phyloP scores from a whole-genome alignment of 441 rosid species.

The Breynia disticha region DNA sequence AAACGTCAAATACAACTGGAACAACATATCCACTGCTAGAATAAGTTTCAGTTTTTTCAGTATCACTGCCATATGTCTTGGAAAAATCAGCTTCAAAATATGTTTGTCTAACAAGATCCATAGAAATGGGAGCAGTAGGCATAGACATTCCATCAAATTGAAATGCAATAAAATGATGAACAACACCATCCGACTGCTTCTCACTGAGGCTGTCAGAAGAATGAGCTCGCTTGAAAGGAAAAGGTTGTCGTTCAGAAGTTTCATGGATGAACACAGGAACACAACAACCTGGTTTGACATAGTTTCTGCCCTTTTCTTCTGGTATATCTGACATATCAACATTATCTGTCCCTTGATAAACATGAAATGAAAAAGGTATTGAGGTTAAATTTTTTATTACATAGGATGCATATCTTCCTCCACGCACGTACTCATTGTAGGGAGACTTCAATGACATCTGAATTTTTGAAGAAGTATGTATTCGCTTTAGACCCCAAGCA shows the following conservation, averaged over 20 bases:
- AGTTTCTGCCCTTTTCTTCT: slow-evolving; percentile 37
- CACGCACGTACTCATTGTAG: slow-evolving; percentile 30
- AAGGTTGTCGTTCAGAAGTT: slow-evolving; percentile 50
- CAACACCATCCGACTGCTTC: slow-evolving; percentile 50
- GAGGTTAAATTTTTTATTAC: slow-evolving; percentile 84
- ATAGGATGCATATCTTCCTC: slow-evolving; percentile 77
- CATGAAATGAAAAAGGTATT: slow-evolving; percentile 60
- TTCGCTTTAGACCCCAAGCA: slow-evolving; percentile 42
- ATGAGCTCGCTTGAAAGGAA: slow-evolving; percentile 37
- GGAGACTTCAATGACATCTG: slow-evolving; percentile 27
- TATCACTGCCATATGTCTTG: slow-evolving; percentile 39
- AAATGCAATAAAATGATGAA: slow-evolving; percentile 72
- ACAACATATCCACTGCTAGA: slow-evolving; percentile 49
- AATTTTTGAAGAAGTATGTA: slow-evolving; percentile 31
- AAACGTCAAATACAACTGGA: slow-evolving; percentile 92
- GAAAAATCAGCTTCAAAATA: slow-evolving; percentile 90
- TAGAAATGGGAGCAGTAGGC: slow-evolving; percentile 75
- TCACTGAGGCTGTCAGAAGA: slow-evolving; percentile 57
- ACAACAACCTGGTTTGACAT: slow-evolving; percentile 65
- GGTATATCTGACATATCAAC: slow-evolving; percentile 36
- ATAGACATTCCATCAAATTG: slow-evolving; percentile 72
- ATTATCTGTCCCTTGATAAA: slow-evolving; percentile 42
- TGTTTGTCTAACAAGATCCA: slow-evolving; percentile 85
- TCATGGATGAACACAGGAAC: slow-evolving; percentile 63
- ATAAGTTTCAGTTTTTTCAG: slow-evolving; percentile 20